Conservation (phyloP, 148 eudicot species). For the Bassia scoparia region DNA sequence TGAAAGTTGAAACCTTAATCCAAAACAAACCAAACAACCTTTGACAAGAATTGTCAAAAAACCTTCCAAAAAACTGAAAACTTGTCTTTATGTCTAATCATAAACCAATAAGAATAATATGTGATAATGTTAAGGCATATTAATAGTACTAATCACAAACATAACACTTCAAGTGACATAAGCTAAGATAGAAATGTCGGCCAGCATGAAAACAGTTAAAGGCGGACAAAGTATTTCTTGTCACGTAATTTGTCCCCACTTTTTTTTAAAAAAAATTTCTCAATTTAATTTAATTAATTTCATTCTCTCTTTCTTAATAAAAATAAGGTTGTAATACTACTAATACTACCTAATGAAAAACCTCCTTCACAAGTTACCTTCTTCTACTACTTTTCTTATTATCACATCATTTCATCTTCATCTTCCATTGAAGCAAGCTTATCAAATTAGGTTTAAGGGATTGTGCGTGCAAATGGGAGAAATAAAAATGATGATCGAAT, state of each 20-base stretch:
- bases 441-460: not conserved
- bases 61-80: not conserved
- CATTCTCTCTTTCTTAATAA: not conserved
- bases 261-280: constrained; percentile 6
- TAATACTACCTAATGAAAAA: not conserved
- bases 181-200: constrained; percentile 30
- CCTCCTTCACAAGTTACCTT: constrained; percentile 12
- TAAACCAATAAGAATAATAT: not conserved
- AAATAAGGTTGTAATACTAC: not conserved
- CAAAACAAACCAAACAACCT: not conserved
- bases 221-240: constrained; percentile 25
- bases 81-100: not conserved
- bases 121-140: not conserved
- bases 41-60: not conserved
- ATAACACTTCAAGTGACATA: not conserved
- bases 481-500: not conserved
- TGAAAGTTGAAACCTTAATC: not conserved
- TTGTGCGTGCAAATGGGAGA: not conserved
- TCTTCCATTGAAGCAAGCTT: constrained; percentile 19
- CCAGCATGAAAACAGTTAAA: constrained; percentile 27
- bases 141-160: not conserved
- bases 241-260: constrained; percentile 33
- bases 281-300: not conserved
- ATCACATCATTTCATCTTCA: not conserved
- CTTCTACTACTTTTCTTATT: constrained; percentile 6